Percentiles rank a stretch among this genome's conserved stretches.
These are phyloP conservation scores for Malus orientalis DNA, from an alignment of 306 rosid species.

Conservation along the genomic window DNA sequence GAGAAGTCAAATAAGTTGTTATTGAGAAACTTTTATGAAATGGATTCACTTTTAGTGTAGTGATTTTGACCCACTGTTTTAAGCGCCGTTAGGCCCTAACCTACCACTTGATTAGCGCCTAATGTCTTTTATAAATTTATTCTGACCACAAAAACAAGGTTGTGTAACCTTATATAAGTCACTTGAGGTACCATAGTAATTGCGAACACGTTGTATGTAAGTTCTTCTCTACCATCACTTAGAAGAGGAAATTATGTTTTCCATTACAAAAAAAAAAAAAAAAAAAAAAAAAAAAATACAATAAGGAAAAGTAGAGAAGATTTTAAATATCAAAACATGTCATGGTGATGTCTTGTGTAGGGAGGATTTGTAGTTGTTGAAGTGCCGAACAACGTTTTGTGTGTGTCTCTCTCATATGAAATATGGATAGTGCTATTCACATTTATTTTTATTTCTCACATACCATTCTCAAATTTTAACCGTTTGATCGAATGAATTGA, in stretches of 20 bases:
- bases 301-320: background rate
- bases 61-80: no score
- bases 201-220: no score
- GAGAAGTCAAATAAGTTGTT: background rate
- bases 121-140: no score
- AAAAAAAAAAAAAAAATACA: background rate
- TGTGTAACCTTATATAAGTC: no score
- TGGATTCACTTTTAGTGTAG: background rate
- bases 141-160: no score
- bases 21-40: background rate
- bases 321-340: background rate
- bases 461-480: no score
- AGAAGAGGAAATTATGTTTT: background rate
- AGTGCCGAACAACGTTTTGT: background rate
- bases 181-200: fast-evolving
- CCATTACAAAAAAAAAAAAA: no score
- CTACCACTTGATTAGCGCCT: fast-evolving
- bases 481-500: no score
- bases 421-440: no score
- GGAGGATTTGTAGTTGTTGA: background rate
- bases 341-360: background rate
- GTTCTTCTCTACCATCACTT: background rate
- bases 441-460: no score
- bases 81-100: no score
- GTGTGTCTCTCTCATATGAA: no score